Evolutionary conservation across 2,329 filamentous ascomycete genomes (phyloP).

Genomic region (Furcasterigmium sp.): DNA sequence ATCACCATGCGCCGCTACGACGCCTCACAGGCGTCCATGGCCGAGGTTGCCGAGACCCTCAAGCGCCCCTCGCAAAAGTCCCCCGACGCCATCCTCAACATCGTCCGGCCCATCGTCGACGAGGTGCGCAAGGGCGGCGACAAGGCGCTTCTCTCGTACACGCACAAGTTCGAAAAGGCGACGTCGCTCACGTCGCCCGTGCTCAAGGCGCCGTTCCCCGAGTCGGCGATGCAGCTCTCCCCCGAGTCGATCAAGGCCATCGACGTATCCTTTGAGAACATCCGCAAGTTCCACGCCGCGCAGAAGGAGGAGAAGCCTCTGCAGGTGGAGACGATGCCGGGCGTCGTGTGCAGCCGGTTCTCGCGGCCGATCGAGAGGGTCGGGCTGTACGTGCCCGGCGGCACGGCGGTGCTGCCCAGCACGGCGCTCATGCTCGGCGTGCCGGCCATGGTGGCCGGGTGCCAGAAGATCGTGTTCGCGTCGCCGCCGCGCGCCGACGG

Average conservation of each 20-base stretch:
- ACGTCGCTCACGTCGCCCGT: constrained; percentile 87
- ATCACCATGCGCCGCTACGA: constrained; percentile 83
- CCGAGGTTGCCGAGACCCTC: constrained; percentile 67
- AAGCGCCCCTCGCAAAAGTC: constrained; percentile 91
- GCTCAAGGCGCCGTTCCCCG: constrained; percentile 81
- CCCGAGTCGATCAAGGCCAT: constrained; percentile 88
- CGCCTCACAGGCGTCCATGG: constrained; percentile 55
- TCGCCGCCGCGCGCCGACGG: constrained; percentile 88
- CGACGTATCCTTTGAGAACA: constrained; percentile 90
- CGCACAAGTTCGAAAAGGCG: constrained; percentile 96
- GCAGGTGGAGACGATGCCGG: constrained; percentile 94
- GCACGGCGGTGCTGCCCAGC: constrained; percentile 93
- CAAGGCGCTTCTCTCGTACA: constrained; percentile 83
- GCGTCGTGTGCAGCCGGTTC: constrained; percentile 91
- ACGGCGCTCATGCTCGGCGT: constrained; percentile 98
- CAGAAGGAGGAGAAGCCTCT: constrained; percentile 81
- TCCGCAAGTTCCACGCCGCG: constrained; percentile 86
- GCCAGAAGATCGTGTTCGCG: constrained; percentile 89
- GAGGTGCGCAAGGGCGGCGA: constrained; percentile 81
- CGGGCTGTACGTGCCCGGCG: constrained; percentile 93
- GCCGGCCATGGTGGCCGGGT: constrained; percentile 94
- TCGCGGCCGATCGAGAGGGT: constrained; percentile 88
- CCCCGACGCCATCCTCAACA: constrained; percentile 86
- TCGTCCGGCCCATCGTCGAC: constrained; percentile 87
- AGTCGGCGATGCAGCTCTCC: constrained; percentile 72